These are phyloP conservation scores for Quercus variabilis DNA, from an alignment of 306 rosid genomes.

Conservation along the genomic window DNA sequence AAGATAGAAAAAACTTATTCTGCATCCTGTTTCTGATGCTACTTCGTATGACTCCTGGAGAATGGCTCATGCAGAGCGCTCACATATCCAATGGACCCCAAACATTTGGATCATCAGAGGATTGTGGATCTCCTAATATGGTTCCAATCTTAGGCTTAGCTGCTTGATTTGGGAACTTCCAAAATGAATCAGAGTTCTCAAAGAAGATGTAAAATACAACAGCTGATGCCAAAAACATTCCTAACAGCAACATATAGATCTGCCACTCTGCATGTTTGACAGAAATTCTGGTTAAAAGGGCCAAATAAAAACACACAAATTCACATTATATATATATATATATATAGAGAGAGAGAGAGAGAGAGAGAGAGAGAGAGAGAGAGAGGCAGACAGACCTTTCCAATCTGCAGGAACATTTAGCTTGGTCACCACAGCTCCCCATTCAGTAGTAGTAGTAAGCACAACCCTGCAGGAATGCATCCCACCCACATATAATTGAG, in stretches of 20 bases:
- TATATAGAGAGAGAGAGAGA: background rate
- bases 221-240: slow-evolving; percentile 71
- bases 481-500: background rate
- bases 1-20: slow-evolving; percentile 15
- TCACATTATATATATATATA: no score
- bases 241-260: slow-evolving; percentile 77
- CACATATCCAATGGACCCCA: slow-evolving; percentile 80
- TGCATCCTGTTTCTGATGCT: slow-evolving; percentile 10
- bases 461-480: slow-evolving; percentile 55
- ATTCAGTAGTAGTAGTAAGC: slow-evolving; percentile 67
- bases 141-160: slow-evolving; percentile 51
- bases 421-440: slow-evolving; percentile 92
- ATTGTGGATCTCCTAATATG: slow-evolving; percentile 40
- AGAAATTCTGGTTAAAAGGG: slow-evolving; percentile 6
- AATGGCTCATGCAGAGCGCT: slow-evolving; percentile 13
- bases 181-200: slow-evolving; percentile 84
- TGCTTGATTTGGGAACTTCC: slow-evolving; percentile 83
- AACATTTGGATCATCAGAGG: slow-evolving; percentile 54
- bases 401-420: slow-evolving; percentile 89
- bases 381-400: slow-evolving; percentile 65
- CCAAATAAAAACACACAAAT: background rate
- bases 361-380: background rate
- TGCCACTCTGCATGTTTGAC: slow-evolving; percentile 90
- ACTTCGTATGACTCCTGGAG: slow-evolving; percentile 1
- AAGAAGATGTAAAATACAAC: slow-evolving; percentile 73